Evolutionary conservation across 2,329 filamentous ascomycete genomes (phyloP).

Genomic region (Pseudohalonectria lignicola): DNA sequence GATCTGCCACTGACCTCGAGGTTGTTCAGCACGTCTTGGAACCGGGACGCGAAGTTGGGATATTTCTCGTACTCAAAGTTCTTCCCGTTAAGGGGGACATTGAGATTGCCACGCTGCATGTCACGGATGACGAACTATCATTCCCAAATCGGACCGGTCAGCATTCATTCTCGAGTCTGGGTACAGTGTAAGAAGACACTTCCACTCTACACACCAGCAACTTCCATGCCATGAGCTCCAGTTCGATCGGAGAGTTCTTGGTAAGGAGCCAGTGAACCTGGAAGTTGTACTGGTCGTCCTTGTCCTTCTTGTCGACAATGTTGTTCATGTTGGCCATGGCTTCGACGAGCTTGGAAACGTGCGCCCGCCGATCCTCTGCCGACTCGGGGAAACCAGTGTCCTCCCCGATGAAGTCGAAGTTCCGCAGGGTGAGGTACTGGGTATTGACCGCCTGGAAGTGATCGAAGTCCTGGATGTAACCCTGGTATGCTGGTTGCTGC

Average conservation of each 20-base stretch:
- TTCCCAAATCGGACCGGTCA: too few relatives aligned
- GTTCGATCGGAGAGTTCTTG: neutral
- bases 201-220: too few relatives aligned
- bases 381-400: too few relatives aligned
- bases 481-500: too few relatives aligned
- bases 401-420: too few relatives aligned
- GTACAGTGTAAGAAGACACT: neutral
- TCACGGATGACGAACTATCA: too few relatives aligned
- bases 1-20: too few relatives aligned
- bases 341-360: too few relatives aligned
- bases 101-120: neutral
- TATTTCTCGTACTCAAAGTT: neutral
- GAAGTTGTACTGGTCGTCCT: neutral
- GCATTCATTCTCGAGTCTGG: too few relatives aligned
- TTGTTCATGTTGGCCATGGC: too few relatives aligned
- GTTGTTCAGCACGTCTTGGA: neutral
- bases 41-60: neutral
- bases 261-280: neutral
- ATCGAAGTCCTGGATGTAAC: neutral
- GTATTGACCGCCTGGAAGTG: neutral
- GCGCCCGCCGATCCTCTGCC: too few relatives aligned
- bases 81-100: neutral
- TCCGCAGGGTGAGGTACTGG: neutral
- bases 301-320: neutral
- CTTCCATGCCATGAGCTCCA: neutral